Evolutionary conservation across 345 rosid genomes (phyloP).

Genomic region (Combretum micranthum): DNA sequence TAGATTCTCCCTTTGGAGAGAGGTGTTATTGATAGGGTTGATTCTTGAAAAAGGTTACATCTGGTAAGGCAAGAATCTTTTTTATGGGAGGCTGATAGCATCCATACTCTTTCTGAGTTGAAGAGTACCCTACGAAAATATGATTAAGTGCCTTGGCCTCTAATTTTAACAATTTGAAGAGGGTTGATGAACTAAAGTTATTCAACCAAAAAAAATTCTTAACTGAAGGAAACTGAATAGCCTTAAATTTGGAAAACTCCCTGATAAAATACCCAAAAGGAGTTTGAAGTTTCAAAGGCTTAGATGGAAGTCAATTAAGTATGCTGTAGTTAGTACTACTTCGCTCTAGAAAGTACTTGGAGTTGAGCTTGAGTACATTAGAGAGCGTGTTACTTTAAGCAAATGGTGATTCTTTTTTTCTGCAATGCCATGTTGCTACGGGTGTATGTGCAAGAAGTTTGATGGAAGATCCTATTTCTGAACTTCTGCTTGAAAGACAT

Average conservation of each 20-base stretch:
- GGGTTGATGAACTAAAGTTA: not conserved
- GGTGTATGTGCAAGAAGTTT: no score
- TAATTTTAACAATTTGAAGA: not conserved
- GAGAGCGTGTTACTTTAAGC: no score
- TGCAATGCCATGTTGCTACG: no score
- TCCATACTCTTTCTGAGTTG: not conserved
- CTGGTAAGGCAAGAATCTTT: not conserved
- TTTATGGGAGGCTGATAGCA: constrained; percentile 1
- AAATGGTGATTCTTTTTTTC: no score
- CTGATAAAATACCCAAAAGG: not conserved
- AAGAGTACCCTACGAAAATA: not conserved
- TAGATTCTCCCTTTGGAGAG: not conserved
- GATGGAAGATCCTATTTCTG: no score
- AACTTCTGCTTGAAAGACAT: no score
- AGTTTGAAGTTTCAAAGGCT: not conserved
- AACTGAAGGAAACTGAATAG: not conserved
- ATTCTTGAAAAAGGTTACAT: not conserved
- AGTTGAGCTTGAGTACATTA: no score
- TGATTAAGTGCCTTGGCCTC: not conserved
- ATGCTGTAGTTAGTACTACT: not conserved
- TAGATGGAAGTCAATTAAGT: not conserved
- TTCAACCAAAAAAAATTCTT: not conserved
- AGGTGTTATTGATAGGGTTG: not conserved
- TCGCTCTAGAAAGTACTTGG: not conserved
- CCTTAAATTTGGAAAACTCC: not conserved